Evolutionary conservation across 1,284 basidiomycete genomes (phyloP).

Genomic region (Tilletia setariae): DNA sequence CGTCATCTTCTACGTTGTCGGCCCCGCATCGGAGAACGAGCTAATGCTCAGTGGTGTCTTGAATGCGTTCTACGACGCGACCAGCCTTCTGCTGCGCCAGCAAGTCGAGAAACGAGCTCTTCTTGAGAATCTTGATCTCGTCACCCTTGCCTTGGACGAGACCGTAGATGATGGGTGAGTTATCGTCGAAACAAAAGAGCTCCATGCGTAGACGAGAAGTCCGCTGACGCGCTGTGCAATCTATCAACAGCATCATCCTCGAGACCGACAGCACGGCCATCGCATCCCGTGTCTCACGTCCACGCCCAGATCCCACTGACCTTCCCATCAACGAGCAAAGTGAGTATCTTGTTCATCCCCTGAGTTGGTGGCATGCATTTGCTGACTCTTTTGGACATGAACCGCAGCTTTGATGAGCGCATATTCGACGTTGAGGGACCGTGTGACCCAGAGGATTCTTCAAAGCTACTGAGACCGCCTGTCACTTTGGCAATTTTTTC

Average conservation of each 20-base stretch:
- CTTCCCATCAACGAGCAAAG: constrained; percentile 97
- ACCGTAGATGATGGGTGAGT: constrained; percentile 94
- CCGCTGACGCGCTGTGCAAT: too few species aligned
- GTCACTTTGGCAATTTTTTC: neutral
- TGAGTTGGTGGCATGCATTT: too few species aligned
- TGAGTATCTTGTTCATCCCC: constrained; percentile 36
- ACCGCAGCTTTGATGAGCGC: constrained; percentile 52
- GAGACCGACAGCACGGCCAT: constrained; percentile 95
- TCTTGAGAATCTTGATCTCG: constrained; percentile 89
- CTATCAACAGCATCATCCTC: constrained; percentile 92
- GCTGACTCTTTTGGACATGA: too few species aligned
- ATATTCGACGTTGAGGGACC: constrained; percentile 50
- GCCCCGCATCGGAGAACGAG: constrained; percentile 85
- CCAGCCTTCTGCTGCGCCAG: constrained; percentile 79
- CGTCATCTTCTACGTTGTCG: constrained; percentile 91
- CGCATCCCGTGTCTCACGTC: constrained; percentile 86
- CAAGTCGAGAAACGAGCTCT: constrained; percentile 93
- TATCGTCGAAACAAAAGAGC: too few species aligned
- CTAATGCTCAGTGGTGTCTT: constrained; percentile 87
- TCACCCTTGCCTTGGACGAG: constrained; percentile 90
- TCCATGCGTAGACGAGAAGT: too few species aligned
- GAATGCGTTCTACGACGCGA: constrained; percentile 78
- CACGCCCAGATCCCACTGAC: constrained; percentile 86
- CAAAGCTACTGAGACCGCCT: constrained; percentile 30
- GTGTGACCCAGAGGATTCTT: constrained; percentile 48